Base-by-base conservation (phyloP, 305 asterid species). In the Ilex paraguariensis region DNA sequence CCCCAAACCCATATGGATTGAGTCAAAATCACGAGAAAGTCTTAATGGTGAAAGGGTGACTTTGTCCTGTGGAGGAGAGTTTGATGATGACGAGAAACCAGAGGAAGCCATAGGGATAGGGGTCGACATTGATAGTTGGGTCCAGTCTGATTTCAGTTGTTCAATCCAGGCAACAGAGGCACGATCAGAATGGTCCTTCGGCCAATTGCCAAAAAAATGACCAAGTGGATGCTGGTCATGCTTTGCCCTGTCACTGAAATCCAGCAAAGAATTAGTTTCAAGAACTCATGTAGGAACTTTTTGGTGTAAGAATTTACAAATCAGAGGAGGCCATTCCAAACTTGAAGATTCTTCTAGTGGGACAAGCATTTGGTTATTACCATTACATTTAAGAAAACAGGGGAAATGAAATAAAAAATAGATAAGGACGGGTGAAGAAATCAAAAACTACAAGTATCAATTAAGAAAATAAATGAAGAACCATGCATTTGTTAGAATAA, bases 91-190 rank as follows among this genome's bases (percentile, higher is more conserved):
- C 28, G 87, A 79, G 68, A 89, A 86, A 63, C 78, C 86, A 0
- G 75, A 65, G 57, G 77, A 74, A 42, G 84, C 70, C 63, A 73
- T 66, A 6, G 97, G 95, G 68, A 88, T 88, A 21, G 28, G 28
- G 28, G 2, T 21, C 10, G 98, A 81, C 91, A 91, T 91, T 8
- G 98, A 88, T 13, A 91, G 95, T 60, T 82, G 92, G 33, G 96
- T 91, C 91, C 97, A 87, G 66, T 86, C 93, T 1, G 95, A 72
- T 70, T 79, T 82, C 16, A 79, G 81, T 60, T 87, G 81, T 51
- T 76, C 84, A 0, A 82, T 76, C 95, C 96, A 88, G 9, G 81
- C 55, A 40, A 64, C 71, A 2, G 90, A 56, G 60, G 67, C 61
- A 4, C 76, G 75, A 28, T 64, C 59, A 0, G 90, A 75, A 50